Percentiles rank a stretch among this genome's conserved stretches.
Evolutionary conservation across 306 rosid genomes (phyloP).

Genomic region (Rosa chinensis): DNA sequence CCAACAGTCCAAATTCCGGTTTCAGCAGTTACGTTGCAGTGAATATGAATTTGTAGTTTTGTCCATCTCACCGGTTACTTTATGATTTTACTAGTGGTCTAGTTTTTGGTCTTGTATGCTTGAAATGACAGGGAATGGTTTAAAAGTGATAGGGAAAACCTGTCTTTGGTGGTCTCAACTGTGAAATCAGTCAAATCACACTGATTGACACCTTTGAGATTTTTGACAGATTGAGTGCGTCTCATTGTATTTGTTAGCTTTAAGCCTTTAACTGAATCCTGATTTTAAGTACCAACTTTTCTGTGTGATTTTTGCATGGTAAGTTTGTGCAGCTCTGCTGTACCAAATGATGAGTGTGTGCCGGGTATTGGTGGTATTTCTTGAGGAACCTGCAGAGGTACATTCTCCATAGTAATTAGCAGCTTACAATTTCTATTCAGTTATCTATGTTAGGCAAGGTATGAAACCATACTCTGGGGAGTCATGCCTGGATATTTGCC

Average conservation of each 20-base stretch:
- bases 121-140: background rate
- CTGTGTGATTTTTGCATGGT: background rate
- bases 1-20: background rate
- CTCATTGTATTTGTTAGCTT: background rate
- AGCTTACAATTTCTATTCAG: background rate
- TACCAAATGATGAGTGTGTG: background rate
- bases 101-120: background rate
- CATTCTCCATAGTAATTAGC: background rate
- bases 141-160: background rate
- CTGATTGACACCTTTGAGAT: background rate
- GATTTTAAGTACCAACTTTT: background rate
- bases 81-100: background rate
- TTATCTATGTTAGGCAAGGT: background rate
- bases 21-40: background rate
- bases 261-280: background rate
- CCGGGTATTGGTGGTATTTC: background rate
- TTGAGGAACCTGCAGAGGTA: background rate
- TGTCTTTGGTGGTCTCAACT: background rate
- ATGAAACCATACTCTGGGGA: background rate
- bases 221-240: background rate
- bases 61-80: background rate
- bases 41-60: background rate
- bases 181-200: background rate
- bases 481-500: background rate
- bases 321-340: background rate